phyloP scores from a whole-genome alignment of 2,329 filamentous ascomycete genomes.

The Mariannaea sp. region DNA sequence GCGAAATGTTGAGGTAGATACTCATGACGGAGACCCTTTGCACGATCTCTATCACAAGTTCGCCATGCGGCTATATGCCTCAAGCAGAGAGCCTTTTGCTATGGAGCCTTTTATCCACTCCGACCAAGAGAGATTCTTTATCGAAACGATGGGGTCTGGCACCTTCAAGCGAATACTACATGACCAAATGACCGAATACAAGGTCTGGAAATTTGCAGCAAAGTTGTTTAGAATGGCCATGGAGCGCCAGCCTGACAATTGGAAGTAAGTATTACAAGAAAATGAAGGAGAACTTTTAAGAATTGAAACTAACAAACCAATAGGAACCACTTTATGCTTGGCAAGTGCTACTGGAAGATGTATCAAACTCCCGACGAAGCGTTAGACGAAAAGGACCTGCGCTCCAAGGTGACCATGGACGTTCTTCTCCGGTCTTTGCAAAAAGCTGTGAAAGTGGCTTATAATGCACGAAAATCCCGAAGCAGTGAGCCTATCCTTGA shows the following conservation, averaged over 20 bases:
- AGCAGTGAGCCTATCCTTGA: constrained; percentile 81
- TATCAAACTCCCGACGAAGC: constrained; percentile 54
- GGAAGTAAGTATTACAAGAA: constrained; percentile 56
- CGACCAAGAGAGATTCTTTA: constrained; percentile 62
- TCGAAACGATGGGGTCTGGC: constrained; percentile 53
- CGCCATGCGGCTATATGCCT: constrained; percentile 65
- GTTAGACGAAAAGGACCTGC: constrained; percentile 51
- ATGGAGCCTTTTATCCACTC: constrained; percentile 65
- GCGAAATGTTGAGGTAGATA: constrained; percentile 49
- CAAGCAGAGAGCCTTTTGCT: constrained; percentile 64
- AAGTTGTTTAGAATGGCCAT: constrained; percentile 61
- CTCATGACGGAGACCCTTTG: constrained; percentile 56
- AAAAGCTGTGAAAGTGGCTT: constrained; percentile 55
- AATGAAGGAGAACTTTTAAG: constrained; percentile 31
- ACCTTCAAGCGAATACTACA: constrained; percentile 59
- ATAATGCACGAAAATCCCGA: constrained; percentile 58
- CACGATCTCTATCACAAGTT: constrained; percentile 65
- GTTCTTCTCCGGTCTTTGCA: constrained; percentile 56
- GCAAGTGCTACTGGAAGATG: constrained; percentile 69
- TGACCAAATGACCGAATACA: constrained; percentile 62
- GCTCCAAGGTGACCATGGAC: constrained; percentile 40
- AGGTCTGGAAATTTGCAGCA: constrained; percentile 65
- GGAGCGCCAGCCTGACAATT: constrained; percentile 57
- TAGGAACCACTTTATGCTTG: constrained; percentile 63
- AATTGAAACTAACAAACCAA: no score